Evolutionary conservation across 805 yeast genomes (phyloP), one percentile per base, ranked within the genome.

Genomic region (Osmozyma mogii): DNA sequence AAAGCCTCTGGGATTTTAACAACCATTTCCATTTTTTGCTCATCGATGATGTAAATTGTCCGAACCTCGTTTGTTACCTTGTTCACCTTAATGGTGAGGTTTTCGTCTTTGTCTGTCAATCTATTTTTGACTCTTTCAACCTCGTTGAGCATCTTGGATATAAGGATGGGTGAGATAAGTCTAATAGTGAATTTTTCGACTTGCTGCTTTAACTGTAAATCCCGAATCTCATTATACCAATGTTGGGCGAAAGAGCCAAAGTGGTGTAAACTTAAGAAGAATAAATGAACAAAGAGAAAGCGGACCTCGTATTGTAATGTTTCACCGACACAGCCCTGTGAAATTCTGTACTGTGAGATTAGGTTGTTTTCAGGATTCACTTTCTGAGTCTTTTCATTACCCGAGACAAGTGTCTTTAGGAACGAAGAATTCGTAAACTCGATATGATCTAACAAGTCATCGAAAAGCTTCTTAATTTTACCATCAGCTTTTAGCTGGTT

Each of bases 1-100:
- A 76, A 92, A 22, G 74, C 69, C 0, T 61, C 46, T 0, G 97
- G 97, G 6, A 89, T 57, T 25, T 67, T 67, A 36, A 89, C 75
- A 0, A 76, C 70, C 61, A 94, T 71, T 44, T 84, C 95, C 69
- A 88, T 67, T 15, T 72, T 73, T 46, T 87, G 94, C 32, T 88
- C 96, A 52, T 88, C 97, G 33, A 88, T 83, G 26, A 75, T 61
- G 50, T 83, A 87, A 1, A 68, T 59, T 1, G 85, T 78, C 38
- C 70, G 78, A 35, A 88, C 73, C 49, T 85, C 95, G 39, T 74
- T 72, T 2, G 74, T 60, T 4, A 66, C 60, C 30, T 60, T 65
- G 47, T 78, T 79, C 18, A 84, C 65, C 49, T 73, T 79, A 28
- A 85, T 70, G 2, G 69, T 66, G 52, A 74, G 63, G 17, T 66